Conservation (phyloP, 1,284 basidiomycete genomes). For the Xerocomus amazonicus region DNA sequence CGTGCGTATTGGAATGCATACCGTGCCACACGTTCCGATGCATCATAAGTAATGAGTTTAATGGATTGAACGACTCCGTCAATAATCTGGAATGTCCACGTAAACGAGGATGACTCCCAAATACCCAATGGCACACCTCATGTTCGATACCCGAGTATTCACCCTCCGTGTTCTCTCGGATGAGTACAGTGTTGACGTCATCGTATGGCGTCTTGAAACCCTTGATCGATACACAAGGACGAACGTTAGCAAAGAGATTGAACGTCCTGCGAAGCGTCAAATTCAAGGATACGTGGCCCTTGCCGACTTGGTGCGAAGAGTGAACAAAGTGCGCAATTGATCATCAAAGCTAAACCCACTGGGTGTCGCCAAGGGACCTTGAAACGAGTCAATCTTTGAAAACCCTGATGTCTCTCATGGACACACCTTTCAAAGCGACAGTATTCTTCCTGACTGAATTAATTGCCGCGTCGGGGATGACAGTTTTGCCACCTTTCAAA, state of each 20-base stretch:
- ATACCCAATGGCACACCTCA: constrained; percentile 53
- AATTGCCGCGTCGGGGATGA: constrained; percentile 92
- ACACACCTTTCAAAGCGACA: constrained; percentile 90
- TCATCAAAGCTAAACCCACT: constrained; percentile 46
- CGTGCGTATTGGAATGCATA: constrained; percentile 99
- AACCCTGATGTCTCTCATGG: constrained; percentile 2
- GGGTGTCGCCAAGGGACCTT: constrained; percentile 90
- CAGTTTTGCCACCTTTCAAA: constrained; percentile 92
- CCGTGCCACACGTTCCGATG: constrained; percentile 96
- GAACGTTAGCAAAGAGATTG: constrained; percentile 97
- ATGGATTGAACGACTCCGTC: constrained; percentile 99
- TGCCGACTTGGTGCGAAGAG: constrained; percentile 67
- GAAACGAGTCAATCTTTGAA: constrained; percentile 8
- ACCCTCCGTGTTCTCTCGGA: constrained; percentile 99
- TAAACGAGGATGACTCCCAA: constrained; percentile 7
- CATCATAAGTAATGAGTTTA: constrained; percentile 99
- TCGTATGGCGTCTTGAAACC: constrained; percentile 99
- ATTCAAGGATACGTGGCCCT: constrained; percentile 98
- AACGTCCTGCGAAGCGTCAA: constrained; percentile 96
- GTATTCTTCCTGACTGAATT: constrained; percentile 95
- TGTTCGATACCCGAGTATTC: constrained; percentile 99
- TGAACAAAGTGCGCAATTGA: constrained; percentile 9
- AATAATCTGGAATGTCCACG: constrained; percentile 57
- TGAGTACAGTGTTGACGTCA: constrained; percentile 96
- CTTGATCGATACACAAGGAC: constrained; percentile 93